Conservation (phyloP, 2,329 filamentous ascomycete genomes). For the Botrytis elliptica region DNA sequence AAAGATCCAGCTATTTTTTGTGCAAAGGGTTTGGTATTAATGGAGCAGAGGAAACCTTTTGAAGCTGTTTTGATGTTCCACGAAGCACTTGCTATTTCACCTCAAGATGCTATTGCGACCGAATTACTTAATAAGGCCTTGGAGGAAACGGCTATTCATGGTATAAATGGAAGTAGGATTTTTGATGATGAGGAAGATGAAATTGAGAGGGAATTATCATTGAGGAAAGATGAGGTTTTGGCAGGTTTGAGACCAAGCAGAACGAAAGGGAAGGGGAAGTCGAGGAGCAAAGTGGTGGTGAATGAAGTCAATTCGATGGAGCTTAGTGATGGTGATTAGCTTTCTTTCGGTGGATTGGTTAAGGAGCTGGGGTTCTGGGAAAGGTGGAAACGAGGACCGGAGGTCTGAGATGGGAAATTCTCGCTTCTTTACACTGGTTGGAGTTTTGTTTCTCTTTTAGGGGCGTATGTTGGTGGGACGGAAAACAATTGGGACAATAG, state of each 20-base stretch:
- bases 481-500: not conserved
- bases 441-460: not conserved
- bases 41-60: conserved; percentile 72
- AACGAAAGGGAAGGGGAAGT: conserved; percentile 46
- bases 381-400: not conserved
- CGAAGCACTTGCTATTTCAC: conserved; percentile 74
- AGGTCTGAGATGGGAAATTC: not conserved
- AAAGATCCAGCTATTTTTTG: conserved; percentile 77
- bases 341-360: not conserved
- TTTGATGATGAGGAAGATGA: conserved; percentile 49
- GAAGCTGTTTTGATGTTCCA: conserved; percentile 82
- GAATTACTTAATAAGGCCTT: conserved; percentile 73
- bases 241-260: conserved; percentile 43
- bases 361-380: not conserved
- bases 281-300: conserved; percentile 41
- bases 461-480: not conserved
- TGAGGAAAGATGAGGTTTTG: conserved; percentile 48
- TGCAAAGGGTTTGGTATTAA: conserved; percentile 78
- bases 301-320: conserved; percentile 51
- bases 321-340: conserved; percentile 53
- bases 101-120: conserved; percentile 78
- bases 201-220: conserved; percentile 54
- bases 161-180: conserved; percentile 30
- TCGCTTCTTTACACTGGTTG: not conserved
- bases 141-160: conserved; percentile 53